Evolutionary conservation across 495 filamentous ascomycete species (phyloP).

Genomic region (Annulohypoxylon maeteangense): DNA sequence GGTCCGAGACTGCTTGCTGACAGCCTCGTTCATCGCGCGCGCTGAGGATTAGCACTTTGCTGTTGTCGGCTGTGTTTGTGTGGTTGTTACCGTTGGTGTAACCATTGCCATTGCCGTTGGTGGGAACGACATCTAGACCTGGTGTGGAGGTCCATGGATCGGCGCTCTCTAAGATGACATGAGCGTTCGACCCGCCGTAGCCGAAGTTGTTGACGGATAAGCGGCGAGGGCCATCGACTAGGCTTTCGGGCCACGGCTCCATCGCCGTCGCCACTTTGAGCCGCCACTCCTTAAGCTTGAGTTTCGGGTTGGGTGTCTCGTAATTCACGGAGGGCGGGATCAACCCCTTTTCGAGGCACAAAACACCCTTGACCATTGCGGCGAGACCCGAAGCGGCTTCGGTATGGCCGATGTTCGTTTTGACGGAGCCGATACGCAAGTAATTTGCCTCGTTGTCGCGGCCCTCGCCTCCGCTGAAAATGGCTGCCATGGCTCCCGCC

Average conservation of each 20-base stretch:
- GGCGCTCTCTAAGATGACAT: conserved; percentile 37
- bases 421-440: conserved; percentile 49
- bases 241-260: conserved; percentile 18
- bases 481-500: conserved; percentile 51
- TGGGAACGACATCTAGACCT: too few relatives aligned
- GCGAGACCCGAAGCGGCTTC: conserved; percentile 56
- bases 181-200: conserved; percentile 60
- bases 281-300: conserved; percentile 45
- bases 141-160: not conserved
- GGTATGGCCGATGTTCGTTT: conserved; percentile 56
- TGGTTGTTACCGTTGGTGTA: not conserved
- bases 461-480: conserved; percentile 54
- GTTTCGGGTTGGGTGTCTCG: conserved; percentile 52
- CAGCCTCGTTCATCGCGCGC: not conserved
- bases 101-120: not conserved
- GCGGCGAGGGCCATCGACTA: not conserved
- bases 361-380: conserved; percentile 58
- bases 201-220: conserved; percentile 58
- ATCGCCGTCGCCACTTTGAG: conserved; percentile 37
- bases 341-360: conserved; percentile 60
- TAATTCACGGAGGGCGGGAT: conserved; percentile 56
- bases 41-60: not conserved
- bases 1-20: not conserved
- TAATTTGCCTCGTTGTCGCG: too few relatives aligned
- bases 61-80: too few relatives aligned